Base-by-base conservation (phyloP, 23 red algal species). In the Gracilaria domingensis region DNA sequence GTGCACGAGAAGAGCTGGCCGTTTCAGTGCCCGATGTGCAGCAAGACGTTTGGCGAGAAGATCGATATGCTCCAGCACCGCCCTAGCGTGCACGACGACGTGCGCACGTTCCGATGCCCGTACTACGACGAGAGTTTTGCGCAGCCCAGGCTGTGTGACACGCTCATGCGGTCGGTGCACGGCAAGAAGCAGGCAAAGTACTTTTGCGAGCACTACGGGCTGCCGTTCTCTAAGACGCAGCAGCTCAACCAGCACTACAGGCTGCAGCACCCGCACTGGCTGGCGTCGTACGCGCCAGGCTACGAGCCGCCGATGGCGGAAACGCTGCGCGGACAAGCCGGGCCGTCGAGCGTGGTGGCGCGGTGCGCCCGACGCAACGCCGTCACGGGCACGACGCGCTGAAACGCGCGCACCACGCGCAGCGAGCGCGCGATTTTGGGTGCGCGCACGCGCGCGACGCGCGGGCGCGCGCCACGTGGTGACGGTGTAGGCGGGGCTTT, bases 1-100 rank as follows among this genome's bases (percentile, higher is more conserved):
- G 88, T 91, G 24, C 88, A 91, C 66, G 88, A 91, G 77, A 91
- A 91, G 50, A 91, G 78, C 24, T 32, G 88, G 1, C 88, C 88
- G 32, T 91, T 82, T 58, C 33, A 55, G 26, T 91, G 88, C 45
- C 61, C 59, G 8, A 34, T 91, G 40, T 91, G 88, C 32, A n/a
- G 28, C 36, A 91, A 83, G 50, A 83, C 75, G 29, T 91, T 91
- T 73, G 88, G 88, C 26, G 88, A 91, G 57, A 91, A 91, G 79
- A 74, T 33, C 34, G 83, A 91, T 25, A 91, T 82, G 88, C 57
- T 82, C 23, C 82, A 91, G 47, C 88, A 91, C 39, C 66, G 88
- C 70, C 50, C 75, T 17, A 66, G 56, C 28, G 88, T 91, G 78
- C 88, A 91, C 66, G 76, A 91, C 47, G 78, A 91, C 62, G 64